Base-by-base conservation (phyloP, 2,329 filamentous ascomycete species). In the Kalmusia sp. region DNA sequence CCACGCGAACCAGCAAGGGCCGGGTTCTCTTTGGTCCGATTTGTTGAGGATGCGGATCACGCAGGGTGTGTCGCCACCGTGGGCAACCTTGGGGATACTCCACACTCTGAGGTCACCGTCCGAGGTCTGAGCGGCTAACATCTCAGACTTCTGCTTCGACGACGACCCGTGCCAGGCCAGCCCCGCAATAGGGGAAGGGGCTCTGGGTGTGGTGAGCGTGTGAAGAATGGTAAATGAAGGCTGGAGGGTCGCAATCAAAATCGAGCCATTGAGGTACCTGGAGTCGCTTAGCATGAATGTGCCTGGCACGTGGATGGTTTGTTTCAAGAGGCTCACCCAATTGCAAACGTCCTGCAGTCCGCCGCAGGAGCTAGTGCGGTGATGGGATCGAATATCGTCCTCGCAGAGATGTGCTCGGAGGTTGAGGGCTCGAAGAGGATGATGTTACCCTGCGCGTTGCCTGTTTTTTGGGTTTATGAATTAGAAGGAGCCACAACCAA, bases 161-260 rank as follows among this genome's bases (percentile, higher is more conserved):
- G 95, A 97, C 0, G 95, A 97, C 31, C 93, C 93, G 80, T 99
- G 95, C 95, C 95, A 99, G 53, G 92, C 86, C 17, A 99, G 78
- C 7, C 87, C 91, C 3, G 93, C 87, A 45, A 99, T 92, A 2
- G 92, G 90, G 1, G 93, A 97, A 1, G 95, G 93, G 1, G 86
- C 85, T 64, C 91, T 84, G 0, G 89, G 90, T 0, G 92, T 96
- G 43, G 89, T 93, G 59, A 99, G 80, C 45, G 93, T 97, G 76
- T 99, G 93, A 44, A 98, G 76, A 60, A 98, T 96, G 2, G 90
- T 96, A 73, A 98, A 99, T 46, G 90, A 87, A 35, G 96, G 93
- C 68, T 96, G 90, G 17, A 99, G 80, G 7, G 88, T 92, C 46
- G 92, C 93, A 59, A 99, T 89, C 40, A 99, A 79, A 14, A 98